Evolutionary conservation across 2,329 filamentous ascomycete species (phyloP).

Genomic region (Albifimbria verrucaria): DNA sequence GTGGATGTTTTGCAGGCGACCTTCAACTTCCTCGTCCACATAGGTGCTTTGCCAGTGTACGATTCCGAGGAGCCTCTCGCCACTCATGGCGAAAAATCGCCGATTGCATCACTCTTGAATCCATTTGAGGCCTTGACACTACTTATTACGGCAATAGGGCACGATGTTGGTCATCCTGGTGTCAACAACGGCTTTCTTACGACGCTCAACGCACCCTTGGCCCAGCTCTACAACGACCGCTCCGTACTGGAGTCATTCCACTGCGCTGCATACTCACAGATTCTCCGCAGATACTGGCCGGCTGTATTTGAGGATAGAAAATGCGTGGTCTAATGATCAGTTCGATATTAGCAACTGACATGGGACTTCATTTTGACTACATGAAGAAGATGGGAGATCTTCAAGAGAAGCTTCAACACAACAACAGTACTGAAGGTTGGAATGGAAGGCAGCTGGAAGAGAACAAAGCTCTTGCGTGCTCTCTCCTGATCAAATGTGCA

Average conservation of each 20-base stretch:
- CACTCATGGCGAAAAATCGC: slow-evolving; percentile 45
- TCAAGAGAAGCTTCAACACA: slow-evolving; percentile 71
- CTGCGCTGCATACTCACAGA: slow-evolving; percentile 94
- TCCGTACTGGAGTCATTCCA: slow-evolving; percentile 97
- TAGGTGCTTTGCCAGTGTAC: slow-evolving; percentile 73
- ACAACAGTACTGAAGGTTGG: slow-evolving; percentile 69
- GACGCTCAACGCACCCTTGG: slow-evolving; percentile 85
- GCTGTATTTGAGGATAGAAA: slow-evolving; percentile 71
- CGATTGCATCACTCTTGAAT: slow-evolving; percentile 71
- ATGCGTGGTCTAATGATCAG: slow-evolving; percentile 93
- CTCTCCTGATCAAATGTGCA: slow-evolving; percentile 92
- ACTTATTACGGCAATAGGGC: slow-evolving; percentile 92
- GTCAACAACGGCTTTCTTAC: slow-evolving; percentile 98
- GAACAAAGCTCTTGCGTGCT: slow-evolving; percentile 78
- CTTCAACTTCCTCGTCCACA: slow-evolving; percentile 82
- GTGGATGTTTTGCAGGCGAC: slow-evolving; percentile 93
- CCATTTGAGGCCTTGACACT: slow-evolving; percentile 88
- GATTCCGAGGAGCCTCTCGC: slow-evolving; percentile 33
- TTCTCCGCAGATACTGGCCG: slow-evolving; percentile 89
- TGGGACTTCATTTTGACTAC: slow-evolving; percentile 95
- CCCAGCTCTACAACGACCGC: slow-evolving; percentile 93
- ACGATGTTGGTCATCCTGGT: slow-evolving; percentile 95
- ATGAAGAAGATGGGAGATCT: slow-evolving; percentile 84
- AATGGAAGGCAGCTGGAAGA: slow-evolving; percentile 72
- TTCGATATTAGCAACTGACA: slow-evolving; percentile 95